These are phyloP conservation scores for Hexamita inflata DNA, from an alignment of 208 protist genomes.

Conservation along the genomic window DNA sequence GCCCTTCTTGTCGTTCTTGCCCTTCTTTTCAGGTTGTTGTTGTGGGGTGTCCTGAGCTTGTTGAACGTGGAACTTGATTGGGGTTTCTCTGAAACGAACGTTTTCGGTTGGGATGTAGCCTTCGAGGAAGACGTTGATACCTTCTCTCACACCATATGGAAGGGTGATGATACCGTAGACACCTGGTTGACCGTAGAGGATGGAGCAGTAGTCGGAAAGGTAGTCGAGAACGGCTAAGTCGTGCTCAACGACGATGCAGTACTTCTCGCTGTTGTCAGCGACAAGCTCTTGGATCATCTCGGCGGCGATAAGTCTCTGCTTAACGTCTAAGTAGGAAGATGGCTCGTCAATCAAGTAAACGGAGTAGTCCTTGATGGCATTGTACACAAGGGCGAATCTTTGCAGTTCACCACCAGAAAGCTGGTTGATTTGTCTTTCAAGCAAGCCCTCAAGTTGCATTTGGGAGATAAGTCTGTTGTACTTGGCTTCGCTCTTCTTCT, in stretches of 20 bases:
- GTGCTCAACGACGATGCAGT: conserved; percentile 97
- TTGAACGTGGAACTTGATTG: conserved; percentile 76
- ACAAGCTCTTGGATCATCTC: conserved; percentile 79
- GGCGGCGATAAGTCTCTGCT: conserved; percentile 89
- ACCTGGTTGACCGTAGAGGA: conserved; percentile 91
- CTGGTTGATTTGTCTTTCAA: conserved; percentile 71
- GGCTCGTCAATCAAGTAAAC: conserved; percentile 99
- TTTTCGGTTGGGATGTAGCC: conserved; percentile 99
- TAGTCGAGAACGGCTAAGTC: conserved; percentile 98
- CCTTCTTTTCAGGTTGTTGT: conserved; percentile 55
- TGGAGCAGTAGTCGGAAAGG: conserved; percentile 97
- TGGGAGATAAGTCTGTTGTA: conserved; percentile 59
- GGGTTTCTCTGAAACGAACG: conserved; percentile 88
- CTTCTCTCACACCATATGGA: conserved; percentile 95
- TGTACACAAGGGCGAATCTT: conserved; percentile 90
- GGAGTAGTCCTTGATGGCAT: conserved; percentile 57
- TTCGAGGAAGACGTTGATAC: conserved; percentile 98
- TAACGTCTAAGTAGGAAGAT: conserved; percentile 97
- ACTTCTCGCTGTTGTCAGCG: conserved; percentile 45
- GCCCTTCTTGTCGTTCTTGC: not conserved
- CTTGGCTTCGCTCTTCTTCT: conserved; percentile 63
- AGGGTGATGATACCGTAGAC: conserved; percentile 98
- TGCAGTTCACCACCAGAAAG: conserved; percentile 98
- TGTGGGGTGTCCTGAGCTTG: conserved; percentile 27
- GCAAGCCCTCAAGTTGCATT: conserved; percentile 72